Evolutionary conservation across 495 filamentous ascomycete species (phyloP), one percentile per base, ranked within the genome.

Genomic region (Penicillium ochrochloron): DNA sequence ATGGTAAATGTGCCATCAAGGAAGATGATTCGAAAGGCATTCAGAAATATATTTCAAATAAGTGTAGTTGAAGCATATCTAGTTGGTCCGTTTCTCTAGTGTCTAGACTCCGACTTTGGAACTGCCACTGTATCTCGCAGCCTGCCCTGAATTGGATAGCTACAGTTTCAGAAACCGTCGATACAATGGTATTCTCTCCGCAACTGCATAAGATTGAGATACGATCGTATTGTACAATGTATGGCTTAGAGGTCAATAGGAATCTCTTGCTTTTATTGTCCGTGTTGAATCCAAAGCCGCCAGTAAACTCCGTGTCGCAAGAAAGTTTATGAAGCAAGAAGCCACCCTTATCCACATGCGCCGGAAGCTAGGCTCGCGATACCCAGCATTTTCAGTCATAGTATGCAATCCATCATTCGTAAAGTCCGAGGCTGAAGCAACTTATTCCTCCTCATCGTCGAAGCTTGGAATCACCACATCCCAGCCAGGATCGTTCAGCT

Each of bases 391-490:
- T n/a, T 15, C 25, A 29, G 25, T 33, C 31, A 5, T 31, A 15
- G 48, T 52, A 52, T 52, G 27, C 27, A 31, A 31, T n/a, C 48
- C 48, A 27, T 51, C 19, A 51, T 34, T 34, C 37, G 35, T 35
- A 55, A 17, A 29, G 41, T 46, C 31, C 15, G 42, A 46, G 0
- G 21, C 29, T 21, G 2, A 39, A 21, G 10, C 19, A 33, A 57
- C 10, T 37, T 37, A 31, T 33, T 67, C 66, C 42, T 74, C 76
- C 68, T 85, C 83, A 48, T 89, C 85, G 15, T 92, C 89, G 56
- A 85, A 80, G 17, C 61, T 80, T 25, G 90, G 89, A 21, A 90
- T 61, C 33, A 88, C 73, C 11, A 93, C 90, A 67, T 88, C 80
- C 82, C 90, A 92, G 48, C 83, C 77, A 23, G 81, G 79, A 25